phyloP scores from a whole-genome alignment of 257 asterid genomes.

The Solanum etuberosum region DNA sequence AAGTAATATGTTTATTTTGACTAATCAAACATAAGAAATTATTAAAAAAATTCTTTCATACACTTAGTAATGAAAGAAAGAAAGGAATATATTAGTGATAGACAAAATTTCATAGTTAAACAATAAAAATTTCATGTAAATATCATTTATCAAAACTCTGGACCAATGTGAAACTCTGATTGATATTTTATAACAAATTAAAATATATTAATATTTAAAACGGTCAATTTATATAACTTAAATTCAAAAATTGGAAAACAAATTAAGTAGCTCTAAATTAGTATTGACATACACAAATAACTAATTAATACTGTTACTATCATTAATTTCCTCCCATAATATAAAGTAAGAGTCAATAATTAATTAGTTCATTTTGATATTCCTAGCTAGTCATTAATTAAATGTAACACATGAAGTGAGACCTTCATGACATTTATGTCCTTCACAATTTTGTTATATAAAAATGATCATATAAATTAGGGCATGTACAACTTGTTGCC shows the following conservation, averaged over 20 bases:
- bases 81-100: too few relatives aligned
- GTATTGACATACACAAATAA: not conserved
- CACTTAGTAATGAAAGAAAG: too few relatives aligned
- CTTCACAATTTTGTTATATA: not conserved
- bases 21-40: too few relatives aligned
- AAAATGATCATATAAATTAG: not conserved
- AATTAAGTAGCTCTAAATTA: not conserved
- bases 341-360: not conserved
- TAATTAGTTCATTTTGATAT: not conserved
- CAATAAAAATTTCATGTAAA: too few relatives aligned
- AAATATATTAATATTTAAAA: not conserved
- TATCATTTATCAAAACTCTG: too few relatives aligned
- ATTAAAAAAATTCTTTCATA: too few relatives aligned
- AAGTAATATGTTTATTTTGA: too few relatives aligned
- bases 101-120: too few relatives aligned
- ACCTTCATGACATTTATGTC: not conserved
- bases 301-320: not conserved
- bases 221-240: not conserved
- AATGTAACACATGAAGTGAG: not conserved
- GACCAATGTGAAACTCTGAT: not conserved
- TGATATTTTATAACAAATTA: too few relatives aligned
- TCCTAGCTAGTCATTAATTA: not conserved
- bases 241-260: not conserved
- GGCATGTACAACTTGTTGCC: conserved; percentile 46
- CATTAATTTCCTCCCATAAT: not conserved